Evolutionary conservation across 345 rosid genomes (phyloP).

Genomic region (Citrus medica): DNA sequence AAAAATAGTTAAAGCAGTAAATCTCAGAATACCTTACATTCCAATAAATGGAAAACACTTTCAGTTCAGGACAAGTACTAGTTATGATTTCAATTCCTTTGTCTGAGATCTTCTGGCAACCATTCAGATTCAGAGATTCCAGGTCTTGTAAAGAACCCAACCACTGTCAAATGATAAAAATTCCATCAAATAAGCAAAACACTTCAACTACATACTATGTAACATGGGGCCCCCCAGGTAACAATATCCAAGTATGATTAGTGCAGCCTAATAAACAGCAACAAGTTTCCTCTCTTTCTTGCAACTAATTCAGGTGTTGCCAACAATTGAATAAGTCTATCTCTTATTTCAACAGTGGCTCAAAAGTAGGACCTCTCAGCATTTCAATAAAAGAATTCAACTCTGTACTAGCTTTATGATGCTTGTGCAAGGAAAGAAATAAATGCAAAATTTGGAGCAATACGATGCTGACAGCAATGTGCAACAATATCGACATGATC

Average conservation of each 20-base stretch:
- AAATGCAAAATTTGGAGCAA: neutral
- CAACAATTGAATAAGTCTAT: neutral
- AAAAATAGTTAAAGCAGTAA: constrained; percentile 3
- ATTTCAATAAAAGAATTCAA: neutral
- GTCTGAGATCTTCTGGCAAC: constrained; percentile 95
- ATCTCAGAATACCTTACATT: constrained; percentile 67
- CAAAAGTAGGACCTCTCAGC: neutral
- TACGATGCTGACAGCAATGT: neutral
- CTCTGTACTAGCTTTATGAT: neutral
- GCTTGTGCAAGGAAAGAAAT: neutral
- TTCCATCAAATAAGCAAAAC: neutral
- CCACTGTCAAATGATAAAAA: constrained; percentile 40
- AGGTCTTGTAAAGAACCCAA: constrained; percentile 48
- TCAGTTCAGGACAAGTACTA: constrained; percentile 58
- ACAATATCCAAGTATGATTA: neutral
- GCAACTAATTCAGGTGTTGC: neutral
- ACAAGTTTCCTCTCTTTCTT: neutral
- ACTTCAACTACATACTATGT: neutral
- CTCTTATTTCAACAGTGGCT: neutral
- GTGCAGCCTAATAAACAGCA: neutral
- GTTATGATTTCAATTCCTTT: constrained; percentile 68
- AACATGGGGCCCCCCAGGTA: neutral
- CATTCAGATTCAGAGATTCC: constrained; percentile 81
- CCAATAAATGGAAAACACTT: constrained; percentile 84
- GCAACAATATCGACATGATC: neutral